These are phyloP conservation scores for Angomonas desouzai DNA, from an alignment of 208 protist genomes.

Conservation along the genomic window DNA sequence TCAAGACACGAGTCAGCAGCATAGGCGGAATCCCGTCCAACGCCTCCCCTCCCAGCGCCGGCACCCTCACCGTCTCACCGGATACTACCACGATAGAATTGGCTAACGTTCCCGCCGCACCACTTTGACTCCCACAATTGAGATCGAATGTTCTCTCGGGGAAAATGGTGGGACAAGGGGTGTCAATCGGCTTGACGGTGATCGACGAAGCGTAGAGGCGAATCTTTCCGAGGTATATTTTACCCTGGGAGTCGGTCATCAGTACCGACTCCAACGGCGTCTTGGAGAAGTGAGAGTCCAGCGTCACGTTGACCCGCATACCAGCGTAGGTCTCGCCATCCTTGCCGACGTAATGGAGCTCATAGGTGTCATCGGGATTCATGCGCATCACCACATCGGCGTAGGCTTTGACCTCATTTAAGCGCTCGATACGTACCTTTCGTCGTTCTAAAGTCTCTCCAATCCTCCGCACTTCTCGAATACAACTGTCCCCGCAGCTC, in stretches of 20 bases:
- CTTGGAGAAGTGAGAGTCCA: neutral
- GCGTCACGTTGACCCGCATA: neutral
- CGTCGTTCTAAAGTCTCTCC: constrained; percentile 2
- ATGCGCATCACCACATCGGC: neutral
- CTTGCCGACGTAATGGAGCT: constrained; percentile 10
- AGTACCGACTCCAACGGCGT: neutral
- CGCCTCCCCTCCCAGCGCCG: neutral
- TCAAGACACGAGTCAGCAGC: constrained; percentile 2
- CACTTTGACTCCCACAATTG: neutral
- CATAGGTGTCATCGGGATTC: neutral
- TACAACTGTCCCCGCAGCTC: constrained; percentile 6
- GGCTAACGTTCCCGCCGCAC: neutral
- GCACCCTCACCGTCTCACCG: constrained; percentile 6
- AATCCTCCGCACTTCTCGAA: constrained; percentile 1
- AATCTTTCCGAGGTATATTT: neutral
- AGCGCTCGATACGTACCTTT: neutral
- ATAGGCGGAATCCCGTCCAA: neutral
- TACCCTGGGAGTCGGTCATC: constrained; percentile 6
- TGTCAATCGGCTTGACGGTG: constrained; percentile 8
- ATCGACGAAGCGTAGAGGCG: neutral
- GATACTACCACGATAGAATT: constrained; percentile 10
- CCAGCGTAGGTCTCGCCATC: constrained; percentile 11
- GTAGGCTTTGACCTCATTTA: neutral
- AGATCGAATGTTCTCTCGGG: neutral
- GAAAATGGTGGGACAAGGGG: neutral